These are phyloP conservation scores for Vitis hybrid DNA, from an alignment of 177 flowering plant species.

Conservation along the genomic window DNA sequence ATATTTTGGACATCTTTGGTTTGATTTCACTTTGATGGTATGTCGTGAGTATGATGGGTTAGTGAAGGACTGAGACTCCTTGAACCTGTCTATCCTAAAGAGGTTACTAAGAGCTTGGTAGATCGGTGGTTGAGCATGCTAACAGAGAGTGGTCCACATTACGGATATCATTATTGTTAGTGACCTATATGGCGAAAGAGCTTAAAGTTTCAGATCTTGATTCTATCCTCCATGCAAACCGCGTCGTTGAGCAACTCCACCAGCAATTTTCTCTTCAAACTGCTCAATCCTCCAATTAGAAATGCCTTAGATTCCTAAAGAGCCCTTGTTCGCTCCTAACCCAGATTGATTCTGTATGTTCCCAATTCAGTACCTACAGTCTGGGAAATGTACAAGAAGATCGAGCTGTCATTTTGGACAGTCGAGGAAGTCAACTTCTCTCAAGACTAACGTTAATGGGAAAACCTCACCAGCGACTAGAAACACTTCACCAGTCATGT, in stretches of 20 bases:
- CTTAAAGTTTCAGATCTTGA: no score
- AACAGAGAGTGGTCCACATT: no score
- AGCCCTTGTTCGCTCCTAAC: constrained; percentile 61
- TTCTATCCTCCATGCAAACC: no score
- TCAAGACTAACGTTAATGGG: constrained; percentile 59
- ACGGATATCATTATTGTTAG: no score
- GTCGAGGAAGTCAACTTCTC: constrained; percentile 70
- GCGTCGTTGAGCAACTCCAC: not conserved
- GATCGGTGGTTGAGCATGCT: no score
- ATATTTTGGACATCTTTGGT: no score
- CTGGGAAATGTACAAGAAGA: constrained; percentile 85
- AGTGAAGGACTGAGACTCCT: no score
- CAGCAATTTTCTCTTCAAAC: not conserved
- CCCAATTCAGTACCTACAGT: constrained; percentile 62
- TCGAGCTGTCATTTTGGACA: constrained; percentile 75
- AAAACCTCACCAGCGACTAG: constrained; percentile 47
- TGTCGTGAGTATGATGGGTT: no score
- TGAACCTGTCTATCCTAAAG: no score
- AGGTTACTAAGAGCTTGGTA: no score
- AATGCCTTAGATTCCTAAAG: constrained; percentile 61
- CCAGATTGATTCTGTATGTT: constrained; percentile 79
- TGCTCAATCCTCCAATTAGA: not conserved
- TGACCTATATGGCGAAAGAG: no score
- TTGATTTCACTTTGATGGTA: no score
- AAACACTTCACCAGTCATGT: constrained; percentile 65